A percentile compares a stretch with the other conserved stretches of the same genome.
Evolutionary conservation across 2,329 filamentous ascomycete genomes (phyloP).

Genomic region (Cladosporium velox): DNA sequence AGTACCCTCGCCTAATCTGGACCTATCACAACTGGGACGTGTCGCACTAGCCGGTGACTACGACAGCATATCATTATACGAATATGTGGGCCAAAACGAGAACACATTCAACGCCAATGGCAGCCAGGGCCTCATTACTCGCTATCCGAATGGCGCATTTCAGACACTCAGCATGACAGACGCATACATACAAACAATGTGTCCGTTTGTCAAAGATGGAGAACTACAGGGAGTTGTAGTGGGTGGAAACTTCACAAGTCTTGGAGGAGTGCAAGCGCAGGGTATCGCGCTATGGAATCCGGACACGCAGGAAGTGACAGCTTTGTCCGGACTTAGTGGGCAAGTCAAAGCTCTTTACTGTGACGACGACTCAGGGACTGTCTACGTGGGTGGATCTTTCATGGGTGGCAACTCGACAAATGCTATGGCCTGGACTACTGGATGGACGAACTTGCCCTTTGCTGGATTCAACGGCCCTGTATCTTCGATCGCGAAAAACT

Average conservation of each 20-base stretch:
- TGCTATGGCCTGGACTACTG: conserved; percentile 77
- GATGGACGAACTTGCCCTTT: conserved; percentile 83
- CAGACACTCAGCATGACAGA: conserved; percentile 70
- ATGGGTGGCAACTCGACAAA: conserved; percentile 79
- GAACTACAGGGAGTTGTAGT: conserved; percentile 74
- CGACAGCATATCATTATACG: conserved; percentile 84
- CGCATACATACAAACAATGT: conserved; percentile 85
- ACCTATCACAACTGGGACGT: conserved; percentile 75
- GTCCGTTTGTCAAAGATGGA: conserved; percentile 69
- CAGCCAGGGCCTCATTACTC: conserved; percentile 76
- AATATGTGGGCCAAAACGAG: conserved; percentile 79
- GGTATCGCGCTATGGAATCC: conserved; percentile 82
- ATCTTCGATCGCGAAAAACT: conserved; percentile 75
- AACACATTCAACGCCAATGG: conserved; percentile 69
- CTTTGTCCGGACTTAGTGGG: conserved; percentile 79
- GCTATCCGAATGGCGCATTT: conserved; percentile 83
- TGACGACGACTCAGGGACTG: conserved; percentile 72
- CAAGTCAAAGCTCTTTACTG: conserved; percentile 81
- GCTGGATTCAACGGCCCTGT: conserved; percentile 93
- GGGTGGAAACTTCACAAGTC: conserved; percentile 92
- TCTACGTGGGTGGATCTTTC: conserved; percentile 91
- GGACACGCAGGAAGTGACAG: conserved; percentile 66
- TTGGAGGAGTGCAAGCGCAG: conserved; percentile 73
- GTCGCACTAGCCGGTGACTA: conserved; percentile 89
- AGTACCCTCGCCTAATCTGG: conserved; percentile 68